Evolutionary conservation across 225 moss, liverwort and hornwort species (phyloP), one percentile per base, ranked within the genome.

Genomic region (Anthoceros angustus): DNA sequence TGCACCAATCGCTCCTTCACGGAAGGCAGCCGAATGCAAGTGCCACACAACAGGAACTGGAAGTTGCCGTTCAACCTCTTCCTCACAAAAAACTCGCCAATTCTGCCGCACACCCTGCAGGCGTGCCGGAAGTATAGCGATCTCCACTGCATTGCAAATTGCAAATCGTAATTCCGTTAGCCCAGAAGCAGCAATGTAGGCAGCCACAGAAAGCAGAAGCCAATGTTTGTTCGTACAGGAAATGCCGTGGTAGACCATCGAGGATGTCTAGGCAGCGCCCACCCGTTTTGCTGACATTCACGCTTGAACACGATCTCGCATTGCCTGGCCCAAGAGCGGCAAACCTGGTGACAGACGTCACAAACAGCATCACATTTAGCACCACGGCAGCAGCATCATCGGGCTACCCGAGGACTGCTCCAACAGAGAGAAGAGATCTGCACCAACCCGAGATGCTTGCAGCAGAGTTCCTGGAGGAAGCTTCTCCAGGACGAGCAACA

Each of bases 11-110:
- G 74, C 45, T 68, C 73, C 11, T 71, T 72, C 42, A 82, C 77
- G 41, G 74, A 66, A 60, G 77, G 79, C 41, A 74, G 79, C 26
- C 77, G 64, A 65, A 75, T 75, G 73, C 79, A 83, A 64, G 63
- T 65, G 26, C 79, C 67, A 60, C 82, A 80, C 71, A 80, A 71
- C 41, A 83, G 82, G 75, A 83, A 83, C 73, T 75, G 77, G 63
- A 77, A 77, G 70, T 80, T 77, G 66, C 77, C 75, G 20, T 77
- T 75, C 48, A 83, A 61, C 60, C 71, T 77, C 71, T 80, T 77
- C 73, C 75, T 70, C 46, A 74, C 77, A 55, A 69, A 72, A 25
- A 80, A 76, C 42, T 76, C 80, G 41, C 80, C 83, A 71, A 83
- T 71, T 70, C 75, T 80, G 69, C 75, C 77, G 45, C 77, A 80